Conservation (phyloP, 257 asterid species). For the Ballota nigra region DNA sequence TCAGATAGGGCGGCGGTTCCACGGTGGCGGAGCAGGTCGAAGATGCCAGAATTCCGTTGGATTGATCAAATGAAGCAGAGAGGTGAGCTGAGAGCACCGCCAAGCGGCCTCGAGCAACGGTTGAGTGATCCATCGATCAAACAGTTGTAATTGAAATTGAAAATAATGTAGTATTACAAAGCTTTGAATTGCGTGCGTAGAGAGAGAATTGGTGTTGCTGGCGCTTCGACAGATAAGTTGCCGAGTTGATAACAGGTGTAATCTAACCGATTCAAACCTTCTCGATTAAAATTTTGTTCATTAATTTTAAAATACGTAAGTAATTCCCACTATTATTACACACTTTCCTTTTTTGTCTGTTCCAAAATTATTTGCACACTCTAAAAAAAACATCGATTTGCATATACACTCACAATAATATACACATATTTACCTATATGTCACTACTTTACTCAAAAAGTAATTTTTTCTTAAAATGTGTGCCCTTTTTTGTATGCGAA, state of each 20-base stretch:
- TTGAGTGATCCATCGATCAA: slow-evolving; percentile 21
- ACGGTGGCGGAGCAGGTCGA: slow-evolving; percentile 45
- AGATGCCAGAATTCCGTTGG: slow-evolving; percentile 30
- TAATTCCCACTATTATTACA: too few relatives aligned
- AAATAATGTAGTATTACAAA: background rate
- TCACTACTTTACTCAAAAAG: too few relatives aligned
- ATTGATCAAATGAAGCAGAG: slow-evolving; percentile 35
- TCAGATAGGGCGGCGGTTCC: slow-evolving; percentile 61
- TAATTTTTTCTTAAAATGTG: too few relatives aligned
- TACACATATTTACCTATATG: too few relatives aligned
- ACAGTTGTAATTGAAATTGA: background rate
- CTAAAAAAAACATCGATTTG: too few relatives aligned
- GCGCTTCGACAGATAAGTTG: background rate
- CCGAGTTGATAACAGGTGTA: background rate
- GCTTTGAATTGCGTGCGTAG: background rate
- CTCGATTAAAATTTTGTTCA: too few relatives aligned
- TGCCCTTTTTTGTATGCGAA: too few relatives aligned
- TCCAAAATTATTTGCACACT: too few relatives aligned
- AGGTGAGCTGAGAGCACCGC: slow-evolving; percentile 92
- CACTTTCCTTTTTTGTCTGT: too few relatives aligned
- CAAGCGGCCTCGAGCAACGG: slow-evolving; percentile 73
- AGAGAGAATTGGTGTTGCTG: background rate
- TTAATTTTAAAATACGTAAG: too few relatives aligned
- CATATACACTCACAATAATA: too few relatives aligned
- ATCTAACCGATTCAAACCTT: too few relatives aligned